phyloP scores from a whole-genome alignment of 495 filamentous ascomycete genomes.

The Rostrohypoxylon terebratum region DNA sequence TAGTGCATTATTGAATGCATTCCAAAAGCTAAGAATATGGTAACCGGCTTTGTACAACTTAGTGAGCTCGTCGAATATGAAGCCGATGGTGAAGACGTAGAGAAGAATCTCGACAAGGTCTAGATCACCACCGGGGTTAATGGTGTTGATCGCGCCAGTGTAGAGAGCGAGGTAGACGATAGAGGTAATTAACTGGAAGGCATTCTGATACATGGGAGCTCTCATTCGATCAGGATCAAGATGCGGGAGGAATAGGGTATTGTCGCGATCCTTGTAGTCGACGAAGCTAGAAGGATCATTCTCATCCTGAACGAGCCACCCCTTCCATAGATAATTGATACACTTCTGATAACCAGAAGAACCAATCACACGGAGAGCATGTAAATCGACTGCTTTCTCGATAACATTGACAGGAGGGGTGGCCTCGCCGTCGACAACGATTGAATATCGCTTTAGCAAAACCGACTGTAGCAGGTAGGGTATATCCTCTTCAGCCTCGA shows the following conservation, averaged over 20 bases:
- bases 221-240: conserved; percentile 95
- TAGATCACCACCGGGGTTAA: conserved; percentile 79
- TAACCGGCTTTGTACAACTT: conserved; percentile 95
- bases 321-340: conserved; percentile 89
- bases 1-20: conserved; percentile 86
- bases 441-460: conserved; percentile 91
- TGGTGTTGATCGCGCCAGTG: conserved; percentile 90
- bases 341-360: conserved; percentile 95
- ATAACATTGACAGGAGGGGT: conserved; percentile 85
- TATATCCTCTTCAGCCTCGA: conserved; percentile 83
- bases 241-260: conserved; percentile 79
- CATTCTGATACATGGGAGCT: conserved; percentile 90
- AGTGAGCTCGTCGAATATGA: conserved; percentile 83
- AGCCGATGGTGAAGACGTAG: conserved; percentile 93
- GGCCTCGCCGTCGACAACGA: conserved; percentile 75
- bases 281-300: conserved; percentile 87
- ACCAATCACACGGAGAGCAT: conserved; percentile 86
- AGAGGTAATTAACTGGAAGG: conserved; percentile 85
- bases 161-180: conserved; percentile 86
- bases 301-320: conserved; percentile 96
- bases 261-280: conserved; percentile 80
- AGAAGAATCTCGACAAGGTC: conserved; percentile 87
- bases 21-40: conserved; percentile 94
- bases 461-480: conserved; percentile 80
- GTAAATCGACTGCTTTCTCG: conserved; percentile 91